A percentile compares a stretch with the other conserved stretches of the same genome.
These are phyloP conservation scores for Mortierella alpina DNA, from an alignment of 192 early-diverging fungal species.

Conservation along the genomic window DNA sequence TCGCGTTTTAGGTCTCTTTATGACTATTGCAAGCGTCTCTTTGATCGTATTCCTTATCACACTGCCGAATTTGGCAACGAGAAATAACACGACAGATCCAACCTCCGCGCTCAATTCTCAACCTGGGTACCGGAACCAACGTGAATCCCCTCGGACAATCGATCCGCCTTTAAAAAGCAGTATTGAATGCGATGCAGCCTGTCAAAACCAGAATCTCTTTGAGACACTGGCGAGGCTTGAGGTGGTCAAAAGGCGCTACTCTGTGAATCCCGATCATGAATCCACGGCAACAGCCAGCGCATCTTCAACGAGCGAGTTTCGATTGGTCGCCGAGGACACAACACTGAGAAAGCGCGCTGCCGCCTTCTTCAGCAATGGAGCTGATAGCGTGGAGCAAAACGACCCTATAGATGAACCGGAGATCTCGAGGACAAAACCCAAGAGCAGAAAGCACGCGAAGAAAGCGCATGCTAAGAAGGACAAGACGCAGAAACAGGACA, in stretches of 20 bases:
- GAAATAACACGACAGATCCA: not conserved
- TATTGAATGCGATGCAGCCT: slow-evolving; percentile 5
- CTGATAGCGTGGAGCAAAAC: not conserved
- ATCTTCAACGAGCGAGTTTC: not conserved
- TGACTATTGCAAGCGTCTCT: slow-evolving; percentile 26
- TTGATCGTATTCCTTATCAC: slow-evolving; percentile 15
- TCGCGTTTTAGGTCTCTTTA: slow-evolving; percentile 27
- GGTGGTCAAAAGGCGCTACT: slow-evolving; percentile 39
- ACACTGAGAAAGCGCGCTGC: slow-evolving; percentile 14
- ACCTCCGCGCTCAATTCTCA: slow-evolving; percentile 8
- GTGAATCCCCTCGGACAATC: slow-evolving; percentile 10
- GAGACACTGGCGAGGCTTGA: slow-evolving; percentile 32
- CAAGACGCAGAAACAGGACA: slow-evolving; percentile 1
- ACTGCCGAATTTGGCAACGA: not conserved
- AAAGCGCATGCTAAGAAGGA: slow-evolving; percentile 3
- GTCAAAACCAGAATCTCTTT: slow-evolving; percentile 24
- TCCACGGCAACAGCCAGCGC: not conserved
- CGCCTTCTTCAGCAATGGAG: not conserved
- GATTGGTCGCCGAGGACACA: slow-evolving; percentile 5
- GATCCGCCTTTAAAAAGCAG: slow-evolving; percentile 8
- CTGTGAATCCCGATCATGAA: not conserved
- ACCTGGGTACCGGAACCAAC: slow-evolving; percentile 23
- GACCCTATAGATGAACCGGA: slow-evolving; percentile 8
- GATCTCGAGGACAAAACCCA: slow-evolving; percentile 12
- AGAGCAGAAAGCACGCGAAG: slow-evolving; percentile 3